A percentile compares a stretch with the other conserved stretches of the same genome.
These are phyloP conservation scores for Caloboletus firmus DNA, from an alignment of 1,284 basidiomycete species.

Conservation along the genomic window DNA sequence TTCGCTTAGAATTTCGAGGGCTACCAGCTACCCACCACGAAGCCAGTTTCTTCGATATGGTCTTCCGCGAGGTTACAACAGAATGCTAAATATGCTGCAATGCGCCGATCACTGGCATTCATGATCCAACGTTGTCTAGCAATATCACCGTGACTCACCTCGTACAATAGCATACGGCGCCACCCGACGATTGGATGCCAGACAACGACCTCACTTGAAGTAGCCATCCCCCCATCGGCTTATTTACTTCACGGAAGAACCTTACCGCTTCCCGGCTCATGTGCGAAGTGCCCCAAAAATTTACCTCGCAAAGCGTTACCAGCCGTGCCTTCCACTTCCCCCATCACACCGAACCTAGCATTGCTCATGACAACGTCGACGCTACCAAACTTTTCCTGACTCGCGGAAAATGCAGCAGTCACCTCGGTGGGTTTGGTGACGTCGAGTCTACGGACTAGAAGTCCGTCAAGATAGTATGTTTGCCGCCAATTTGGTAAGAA, in stretches of 20 bases:
- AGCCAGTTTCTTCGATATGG: background rate
- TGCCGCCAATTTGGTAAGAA: conserved; percentile 27
- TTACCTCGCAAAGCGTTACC: conserved; percentile 29
- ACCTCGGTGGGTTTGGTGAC: conserved; percentile 35
- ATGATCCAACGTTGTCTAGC: background rate
- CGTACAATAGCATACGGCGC: conserved; percentile 19
- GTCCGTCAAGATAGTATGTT: conserved; percentile 27
- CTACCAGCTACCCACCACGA: conserved; percentile 15
- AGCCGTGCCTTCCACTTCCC: conserved; percentile 16
- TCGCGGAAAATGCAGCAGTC: conserved; percentile 33
- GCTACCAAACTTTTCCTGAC: conserved; percentile 37
- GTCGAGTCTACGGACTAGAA: conserved; percentile 42
- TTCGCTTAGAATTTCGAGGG: conserved; percentile 22
- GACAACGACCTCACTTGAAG: conserved; percentile 25
- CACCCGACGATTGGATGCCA: conserved; percentile 7
- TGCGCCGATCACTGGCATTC: background rate
- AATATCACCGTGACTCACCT: conserved; percentile 16
- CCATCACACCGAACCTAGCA: conserved; percentile 22
- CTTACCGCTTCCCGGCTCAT: conserved; percentile 30
- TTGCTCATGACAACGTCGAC: conserved; percentile 49
- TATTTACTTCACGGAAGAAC: conserved; percentile 29
- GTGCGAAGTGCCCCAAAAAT: conserved; percentile 37
- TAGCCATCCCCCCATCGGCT: conserved; percentile 24
- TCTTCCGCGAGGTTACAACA: background rate
- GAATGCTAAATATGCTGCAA: conserved; percentile 24